Conservation (phyloP, 129 eudicot species). For the Silybum marianum region DNA sequence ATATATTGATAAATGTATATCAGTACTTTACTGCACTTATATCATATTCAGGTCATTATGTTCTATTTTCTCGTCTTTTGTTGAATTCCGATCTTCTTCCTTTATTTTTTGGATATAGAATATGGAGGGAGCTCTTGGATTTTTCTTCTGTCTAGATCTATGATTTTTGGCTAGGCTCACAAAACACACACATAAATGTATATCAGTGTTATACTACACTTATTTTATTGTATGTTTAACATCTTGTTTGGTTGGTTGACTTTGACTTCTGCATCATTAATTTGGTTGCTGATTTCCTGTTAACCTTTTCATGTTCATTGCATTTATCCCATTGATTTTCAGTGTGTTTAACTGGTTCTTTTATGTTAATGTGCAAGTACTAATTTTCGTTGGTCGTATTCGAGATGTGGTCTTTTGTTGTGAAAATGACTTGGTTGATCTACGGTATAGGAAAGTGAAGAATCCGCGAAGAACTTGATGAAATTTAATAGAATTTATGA, state of each 20-base stretch:
- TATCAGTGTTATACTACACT: not conserved
- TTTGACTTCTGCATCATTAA: not conserved
- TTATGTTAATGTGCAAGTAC: not conserved
- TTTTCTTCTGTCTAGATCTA: not conserved
- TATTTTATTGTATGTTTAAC: not conserved
- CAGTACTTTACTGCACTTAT: not conserved
- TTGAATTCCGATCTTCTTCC: too few species aligned
- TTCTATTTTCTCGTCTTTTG: not conserved
- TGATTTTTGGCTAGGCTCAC: not conserved
- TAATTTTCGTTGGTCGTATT: not conserved
- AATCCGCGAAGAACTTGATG: not conserved
- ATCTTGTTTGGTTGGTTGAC: not conserved
- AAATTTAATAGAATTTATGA: not conserved
- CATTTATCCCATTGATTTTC: not conserved
- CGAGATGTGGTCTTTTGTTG: not conserved
- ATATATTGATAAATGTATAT: not conserved
- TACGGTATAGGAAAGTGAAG: not conserved
- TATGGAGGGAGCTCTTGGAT: too few species aligned
- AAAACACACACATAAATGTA: not conserved
- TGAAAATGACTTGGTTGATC: not conserved
- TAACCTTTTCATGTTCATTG: not conserved
- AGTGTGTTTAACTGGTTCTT: not conserved
- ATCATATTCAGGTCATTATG: not conserved
- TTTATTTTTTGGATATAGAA: too few species aligned
- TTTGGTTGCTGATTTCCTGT: not conserved